A percentile compares a stretch with the other conserved stretches of the same genome.
phyloP scores from a whole-genome alignment of 768 basidiomycete species.

The Psilocybe sp. region DNA sequence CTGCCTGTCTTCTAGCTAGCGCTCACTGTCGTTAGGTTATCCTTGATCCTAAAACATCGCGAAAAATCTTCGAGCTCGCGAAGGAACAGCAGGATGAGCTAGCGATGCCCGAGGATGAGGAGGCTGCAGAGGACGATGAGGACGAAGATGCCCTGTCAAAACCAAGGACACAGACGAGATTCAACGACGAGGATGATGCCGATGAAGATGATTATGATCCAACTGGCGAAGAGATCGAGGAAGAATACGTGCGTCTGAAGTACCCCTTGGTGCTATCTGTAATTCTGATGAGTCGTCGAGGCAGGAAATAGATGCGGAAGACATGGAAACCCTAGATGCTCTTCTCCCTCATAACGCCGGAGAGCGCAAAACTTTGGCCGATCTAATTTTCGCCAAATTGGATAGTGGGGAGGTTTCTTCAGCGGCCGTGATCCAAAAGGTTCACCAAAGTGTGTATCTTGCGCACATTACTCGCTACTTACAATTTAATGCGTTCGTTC shows the following conservation, averaged over 20 bases:
- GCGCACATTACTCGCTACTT: background rate
- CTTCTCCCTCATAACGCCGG: conserved; percentile 73
- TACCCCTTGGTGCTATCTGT: background rate
- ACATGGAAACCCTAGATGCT: conserved; percentile 82
- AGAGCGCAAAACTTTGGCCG: conserved; percentile 86
- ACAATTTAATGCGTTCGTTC: conserved; percentile 1
- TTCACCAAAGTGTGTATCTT: conserved; percentile 50
- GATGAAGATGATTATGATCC: conserved; percentile 53
- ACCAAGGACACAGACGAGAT: conserved; percentile 29
- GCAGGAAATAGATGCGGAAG: conserved; percentile 88
- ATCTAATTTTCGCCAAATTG: conserved; percentile 94
- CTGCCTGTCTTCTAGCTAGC: conserved; percentile 11
- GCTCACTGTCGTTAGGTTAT: conserved; percentile 45
- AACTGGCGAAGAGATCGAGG: conserved; percentile 56
- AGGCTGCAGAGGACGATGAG: conserved; percentile 41
- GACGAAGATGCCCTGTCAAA: conserved; percentile 29
- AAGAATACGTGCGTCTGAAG: conserved; percentile 50
- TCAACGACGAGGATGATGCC: conserved; percentile 51
- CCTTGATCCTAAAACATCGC: conserved; percentile 79
- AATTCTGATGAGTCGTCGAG: conserved; percentile 8
- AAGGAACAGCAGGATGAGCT: conserved; percentile 91
- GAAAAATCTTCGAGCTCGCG: conserved; percentile 89
- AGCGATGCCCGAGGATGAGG: conserved; percentile 57
- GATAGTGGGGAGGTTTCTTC: conserved; percentile 59
- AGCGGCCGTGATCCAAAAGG: conserved; percentile 56